A percentile compares a stretch with the other conserved stretches of the same genome.
Conservation (phyloP, 2,329 filamentous ascomycete species). For the Fusarium cyanostomum region DNA sequence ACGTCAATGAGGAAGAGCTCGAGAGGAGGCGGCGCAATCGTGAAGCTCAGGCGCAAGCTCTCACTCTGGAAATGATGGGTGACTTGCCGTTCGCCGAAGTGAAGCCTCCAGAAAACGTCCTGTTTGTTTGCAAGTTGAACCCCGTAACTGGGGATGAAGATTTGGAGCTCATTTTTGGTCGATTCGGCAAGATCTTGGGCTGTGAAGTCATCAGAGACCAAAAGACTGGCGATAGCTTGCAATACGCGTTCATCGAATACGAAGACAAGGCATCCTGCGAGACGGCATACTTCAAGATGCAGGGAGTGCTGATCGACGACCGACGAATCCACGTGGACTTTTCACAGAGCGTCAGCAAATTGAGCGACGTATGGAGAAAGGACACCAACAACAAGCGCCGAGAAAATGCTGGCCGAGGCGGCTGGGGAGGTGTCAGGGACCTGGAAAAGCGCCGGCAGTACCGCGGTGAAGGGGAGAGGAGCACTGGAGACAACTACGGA, state of each 20-base stretch:
- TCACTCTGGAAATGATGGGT: conserved; percentile 97
- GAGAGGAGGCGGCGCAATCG: conserved; percentile 86
- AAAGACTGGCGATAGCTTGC: conserved; percentile 91
- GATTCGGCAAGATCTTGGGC: conserved; percentile 93
- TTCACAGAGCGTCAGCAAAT: conserved; percentile 89
- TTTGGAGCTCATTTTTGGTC: conserved; percentile 93
- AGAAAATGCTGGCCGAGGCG: conserved; percentile 67
- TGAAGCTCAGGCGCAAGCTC: conserved; percentile 90
- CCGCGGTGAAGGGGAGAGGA: conserved; percentile 68
- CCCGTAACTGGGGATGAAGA: conserved; percentile 96
- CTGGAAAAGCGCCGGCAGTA: conserved; percentile 94
- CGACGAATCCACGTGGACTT: conserved; percentile 98
- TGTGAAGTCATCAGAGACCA: conserved; percentile 97
- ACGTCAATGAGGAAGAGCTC: conserved; percentile 77
- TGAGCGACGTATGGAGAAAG: conserved; percentile 89
- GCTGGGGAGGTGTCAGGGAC: conserved; percentile 89
- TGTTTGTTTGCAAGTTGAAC: conserved; percentile 99
- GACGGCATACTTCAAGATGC: conserved; percentile 98
- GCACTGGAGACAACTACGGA: conserved; percentile 65
- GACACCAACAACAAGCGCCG: conserved; percentile 83
- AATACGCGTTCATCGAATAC: conserved; percentile 98
- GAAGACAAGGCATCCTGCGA: conserved; percentile 93
- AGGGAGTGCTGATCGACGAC: conserved; percentile 95
- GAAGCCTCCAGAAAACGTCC: conserved; percentile 93
- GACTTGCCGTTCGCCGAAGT: conserved; percentile 98